phyloP scores from a whole-genome alignment of 441 rosid species.

The Euphorbia celastroides region DNA sequence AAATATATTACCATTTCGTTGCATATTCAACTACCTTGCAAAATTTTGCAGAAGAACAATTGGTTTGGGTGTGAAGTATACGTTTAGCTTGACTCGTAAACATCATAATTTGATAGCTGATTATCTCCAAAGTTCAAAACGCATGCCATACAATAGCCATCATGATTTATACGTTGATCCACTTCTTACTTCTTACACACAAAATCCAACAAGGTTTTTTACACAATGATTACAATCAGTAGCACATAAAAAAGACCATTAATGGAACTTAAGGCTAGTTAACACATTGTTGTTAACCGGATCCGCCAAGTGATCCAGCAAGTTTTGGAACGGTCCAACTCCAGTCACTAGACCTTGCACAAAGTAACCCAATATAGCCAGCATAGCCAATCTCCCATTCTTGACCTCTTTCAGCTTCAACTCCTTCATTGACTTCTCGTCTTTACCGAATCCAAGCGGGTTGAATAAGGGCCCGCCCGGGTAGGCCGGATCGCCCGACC shows the following conservation, averaged over 20 bases:
- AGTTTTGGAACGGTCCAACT: constrained; percentile 92
- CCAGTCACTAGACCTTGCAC: constrained; percentile 82
- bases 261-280: constrained; percentile 94
- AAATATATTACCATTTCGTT: no score
- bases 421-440: constrained; percentile 80
- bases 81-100: no score
- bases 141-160: constrained; percentile 5
- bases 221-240: constrained; percentile 35
- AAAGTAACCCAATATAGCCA: constrained; percentile 75
- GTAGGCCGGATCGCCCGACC: constrained; percentile 81
- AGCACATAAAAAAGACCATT: constrained; percentile 16
- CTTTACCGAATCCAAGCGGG: constrained; percentile 88
- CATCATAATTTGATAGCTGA: no score
- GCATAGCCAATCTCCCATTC: constrained; percentile 90
- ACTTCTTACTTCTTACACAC: constrained; percentile 18
- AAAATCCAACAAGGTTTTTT: constrained; percentile 35
- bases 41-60: no score
- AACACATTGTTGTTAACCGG: constrained; percentile 86
- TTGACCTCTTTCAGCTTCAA: constrained; percentile 92
- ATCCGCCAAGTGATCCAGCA: constrained; percentile 88
- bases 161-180: not conserved
- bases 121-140: no score
- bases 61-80: no score
- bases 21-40: no score
- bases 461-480: constrained; percentile 95